Evolutionary conservation across 2,329 filamentous ascomycete species (phyloP).

Genomic region (Mollisiaceae sp.): DNA sequence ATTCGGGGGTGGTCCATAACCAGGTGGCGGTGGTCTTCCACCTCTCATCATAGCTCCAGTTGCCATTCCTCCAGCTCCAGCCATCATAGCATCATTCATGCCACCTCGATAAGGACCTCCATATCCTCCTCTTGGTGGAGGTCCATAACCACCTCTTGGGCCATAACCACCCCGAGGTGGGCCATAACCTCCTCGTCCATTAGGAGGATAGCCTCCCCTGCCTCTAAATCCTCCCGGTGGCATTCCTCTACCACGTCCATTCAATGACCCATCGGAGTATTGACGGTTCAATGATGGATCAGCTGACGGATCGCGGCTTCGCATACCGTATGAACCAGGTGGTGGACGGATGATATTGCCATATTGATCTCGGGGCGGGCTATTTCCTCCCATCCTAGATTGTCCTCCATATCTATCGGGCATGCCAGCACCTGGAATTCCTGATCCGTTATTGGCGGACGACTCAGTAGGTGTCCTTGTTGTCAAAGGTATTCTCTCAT

Average conservation of each 20-base stretch:
- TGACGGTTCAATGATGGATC: slow-evolving; percentile 54
- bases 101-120: slow-evolving; percentile 42
- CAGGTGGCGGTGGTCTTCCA: slow-evolving; percentile 50
- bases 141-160: slow-evolving; percentile 54
- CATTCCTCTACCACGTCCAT: slow-evolving; percentile 38
- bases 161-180: slow-evolving; percentile 53
- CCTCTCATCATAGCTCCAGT: slow-evolving; percentile 49
- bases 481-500: slow-evolving; percentile 75
- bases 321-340: slow-evolving; percentile 41
- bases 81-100: slow-evolving; percentile 48
- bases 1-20: slow-evolving; percentile 35
- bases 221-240: slow-evolving; percentile 32
- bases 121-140: slow-evolving; percentile 34
- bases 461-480: slow-evolving; percentile 63
- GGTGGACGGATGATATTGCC: slow-evolving; percentile 56
- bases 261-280: slow-evolving; percentile 39
- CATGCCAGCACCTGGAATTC: slow-evolving; percentile 26
- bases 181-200: slow-evolving; percentile 48
- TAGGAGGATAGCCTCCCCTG: slow-evolving; percentile 38
- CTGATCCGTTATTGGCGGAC: slow-evolving; percentile 49
- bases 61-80: slow-evolving; percentile 43
- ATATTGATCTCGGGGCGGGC: slow-evolving; percentile 63
- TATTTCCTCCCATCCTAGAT: slow-evolving; percentile 32
- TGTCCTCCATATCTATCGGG: slow-evolving; percentile 31
- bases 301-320: slow-evolving; percentile 55